A percentile compares a stretch with the other conserved stretches of the same genome.
Evolutionary conservation across 2,329 filamentous ascomycete species (phyloP).

Genomic region (Colletotrichum musicola): DNA sequence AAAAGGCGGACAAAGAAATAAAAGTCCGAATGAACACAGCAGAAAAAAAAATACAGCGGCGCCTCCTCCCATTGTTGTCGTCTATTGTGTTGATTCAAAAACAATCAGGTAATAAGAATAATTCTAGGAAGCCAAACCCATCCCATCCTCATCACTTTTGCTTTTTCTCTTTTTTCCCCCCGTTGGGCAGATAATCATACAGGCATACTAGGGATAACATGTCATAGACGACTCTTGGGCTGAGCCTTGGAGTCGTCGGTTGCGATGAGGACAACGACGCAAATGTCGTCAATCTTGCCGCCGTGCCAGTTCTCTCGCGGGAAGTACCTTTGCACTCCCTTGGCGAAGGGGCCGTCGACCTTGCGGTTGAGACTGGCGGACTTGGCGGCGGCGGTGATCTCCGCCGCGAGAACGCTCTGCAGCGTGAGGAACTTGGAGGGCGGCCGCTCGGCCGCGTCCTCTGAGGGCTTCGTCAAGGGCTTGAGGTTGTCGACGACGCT

Average conservation of each 20-base stretch:
- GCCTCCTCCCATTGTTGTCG: too few relatives aligned
- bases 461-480: conserved; percentile 61
- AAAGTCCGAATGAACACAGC: too few relatives aligned
- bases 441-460: conserved; percentile 45
- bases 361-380: conserved; percentile 84
- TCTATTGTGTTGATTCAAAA: too few relatives aligned
- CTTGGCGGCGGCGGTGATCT: conserved; percentile 86
- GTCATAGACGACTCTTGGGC: conserved; percentile 48
- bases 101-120: too few relatives aligned
- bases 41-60: too few relatives aligned
- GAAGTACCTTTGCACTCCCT: conserved; percentile 89
- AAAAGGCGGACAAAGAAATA: too few relatives aligned
- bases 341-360: conserved; percentile 92
- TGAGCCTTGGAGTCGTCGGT: conserved; percentile 67
- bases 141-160: background rate
- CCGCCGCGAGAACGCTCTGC: conserved; percentile 82
- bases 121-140: too few relatives aligned
- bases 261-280: conserved; percentile 83
- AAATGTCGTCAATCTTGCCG: conserved; percentile 97
- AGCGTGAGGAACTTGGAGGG: conserved; percentile 61
- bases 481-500: conserved; percentile 72
- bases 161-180: background rate
- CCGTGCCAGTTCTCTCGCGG: conserved; percentile 89
- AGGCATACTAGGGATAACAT: background rate
- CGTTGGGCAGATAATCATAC: background rate